phyloP scores from a whole-genome alignment of 768 basidiomycete genomes.

The Boletus subcaerulescens region DNA sequence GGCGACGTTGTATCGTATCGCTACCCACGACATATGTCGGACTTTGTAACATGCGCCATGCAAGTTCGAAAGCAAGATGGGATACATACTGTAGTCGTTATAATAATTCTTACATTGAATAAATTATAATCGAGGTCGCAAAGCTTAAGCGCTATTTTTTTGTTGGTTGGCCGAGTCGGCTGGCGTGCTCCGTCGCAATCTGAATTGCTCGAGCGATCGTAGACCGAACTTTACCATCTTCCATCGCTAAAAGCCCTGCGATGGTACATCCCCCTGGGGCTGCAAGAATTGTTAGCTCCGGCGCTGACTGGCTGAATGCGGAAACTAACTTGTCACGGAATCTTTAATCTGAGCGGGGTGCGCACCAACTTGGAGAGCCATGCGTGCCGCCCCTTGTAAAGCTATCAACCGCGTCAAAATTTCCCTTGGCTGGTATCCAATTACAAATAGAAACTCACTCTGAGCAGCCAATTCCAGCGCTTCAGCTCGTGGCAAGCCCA shows the following conservation, averaged over 20 bases:
- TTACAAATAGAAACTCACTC: conserved; percentile 49
- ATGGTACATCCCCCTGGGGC: conserved; percentile 99
- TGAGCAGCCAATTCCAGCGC: conserved; percentile 95
- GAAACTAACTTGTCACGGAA: conserved; percentile 84
- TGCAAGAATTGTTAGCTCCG: conserved; percentile 31
- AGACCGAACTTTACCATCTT: conserved; percentile 90
- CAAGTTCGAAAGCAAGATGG: conserved; percentile 38
- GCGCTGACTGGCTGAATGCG: neutral
- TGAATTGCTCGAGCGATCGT: conserved; percentile 96
- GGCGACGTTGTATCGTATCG: conserved; percentile 24
- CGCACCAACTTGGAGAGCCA: conserved; percentile 83
- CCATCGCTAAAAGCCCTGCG: conserved; percentile 91
- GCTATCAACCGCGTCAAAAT: conserved; percentile 44
- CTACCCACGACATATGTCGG: conserved; percentile 37
- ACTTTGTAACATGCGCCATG: conserved; percentile 24
- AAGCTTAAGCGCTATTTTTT: conserved; percentile 40
- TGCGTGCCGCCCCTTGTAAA: conserved; percentile 92
- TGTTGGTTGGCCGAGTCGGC: conserved; percentile 72
- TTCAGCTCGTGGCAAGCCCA: conserved; percentile 93
- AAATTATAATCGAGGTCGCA: neutral
- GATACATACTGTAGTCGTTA: conserved; percentile 18
- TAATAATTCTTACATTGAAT: neutral
- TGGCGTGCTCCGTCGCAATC: conserved; percentile 86
- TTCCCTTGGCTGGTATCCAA: neutral
- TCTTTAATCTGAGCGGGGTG: conserved; percentile 98